Conservation (phyloP, 1,284 basidiomycete genomes). For the Rhodotorula mucilaginosa region DNA sequence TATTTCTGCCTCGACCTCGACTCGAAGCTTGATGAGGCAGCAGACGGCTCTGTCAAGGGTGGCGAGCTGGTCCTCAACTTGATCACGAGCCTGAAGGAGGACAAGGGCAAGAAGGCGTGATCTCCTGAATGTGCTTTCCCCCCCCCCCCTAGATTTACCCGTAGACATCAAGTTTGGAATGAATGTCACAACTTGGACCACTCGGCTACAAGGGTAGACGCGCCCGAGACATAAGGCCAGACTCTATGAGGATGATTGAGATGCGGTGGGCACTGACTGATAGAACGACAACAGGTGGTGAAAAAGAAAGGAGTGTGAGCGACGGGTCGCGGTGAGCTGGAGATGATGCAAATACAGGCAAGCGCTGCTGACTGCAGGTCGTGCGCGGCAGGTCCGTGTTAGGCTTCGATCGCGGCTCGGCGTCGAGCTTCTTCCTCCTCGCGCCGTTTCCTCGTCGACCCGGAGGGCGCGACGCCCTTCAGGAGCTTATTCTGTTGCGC, state of each 20-base stretch:
- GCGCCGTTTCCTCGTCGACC: constrained; percentile 44
- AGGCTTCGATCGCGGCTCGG: background rate
- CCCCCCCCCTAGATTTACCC: too few species aligned
- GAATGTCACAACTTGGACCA: too few species aligned
- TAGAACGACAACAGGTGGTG: too few species aligned
- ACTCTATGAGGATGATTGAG: too few species aligned
- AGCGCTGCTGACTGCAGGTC: background rate
- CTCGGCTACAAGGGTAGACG: too few species aligned
- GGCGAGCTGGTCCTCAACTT: constrained; percentile 78
- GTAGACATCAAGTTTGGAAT: too few species aligned
- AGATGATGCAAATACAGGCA: background rate
- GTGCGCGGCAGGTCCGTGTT: background rate
- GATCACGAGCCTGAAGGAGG: constrained; percentile 94
- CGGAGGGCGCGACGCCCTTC: constrained; percentile 45
- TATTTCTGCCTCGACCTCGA: constrained; percentile 95
- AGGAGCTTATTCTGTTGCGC: constrained; percentile 41
- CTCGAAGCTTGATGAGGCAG: constrained; percentile 64
- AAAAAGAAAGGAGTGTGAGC: too few species aligned
- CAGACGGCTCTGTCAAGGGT: constrained; percentile 55
- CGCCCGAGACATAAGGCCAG: too few species aligned
- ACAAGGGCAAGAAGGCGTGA: constrained; percentile 49
- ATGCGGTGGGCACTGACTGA: too few species aligned
- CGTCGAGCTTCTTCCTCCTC: constrained; percentile 37
- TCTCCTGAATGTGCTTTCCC: too few species aligned
- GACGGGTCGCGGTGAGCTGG: too few species aligned